Evolutionary conservation across 805 yeast genomes (phyloP).

Genomic region (Saturnispora gosingensis): DNA sequence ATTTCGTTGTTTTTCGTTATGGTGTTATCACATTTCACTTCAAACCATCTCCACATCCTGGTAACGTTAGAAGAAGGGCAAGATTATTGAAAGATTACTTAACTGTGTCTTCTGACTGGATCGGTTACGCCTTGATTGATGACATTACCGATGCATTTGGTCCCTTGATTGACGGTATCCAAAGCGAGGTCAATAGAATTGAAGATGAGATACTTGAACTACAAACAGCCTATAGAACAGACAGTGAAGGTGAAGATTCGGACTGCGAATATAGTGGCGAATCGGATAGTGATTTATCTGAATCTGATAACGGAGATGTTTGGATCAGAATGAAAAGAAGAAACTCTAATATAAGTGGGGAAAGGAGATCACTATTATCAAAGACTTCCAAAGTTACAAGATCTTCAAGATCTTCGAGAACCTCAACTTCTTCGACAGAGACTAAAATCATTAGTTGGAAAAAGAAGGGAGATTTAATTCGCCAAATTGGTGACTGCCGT

Average conservation of each 20-base stretch:
- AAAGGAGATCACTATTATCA: slow-evolving; percentile 14
- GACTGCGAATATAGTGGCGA: slow-evolving; percentile 36
- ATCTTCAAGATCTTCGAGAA: slow-evolving; percentile 16
- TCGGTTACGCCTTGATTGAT: slow-evolving; percentile 91
- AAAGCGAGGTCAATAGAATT: slow-evolving; percentile 87
- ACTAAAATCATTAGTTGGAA: slow-evolving; percentile 62
- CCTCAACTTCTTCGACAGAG: slow-evolving; percentile 30
- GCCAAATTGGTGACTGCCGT: slow-evolving; percentile 92
- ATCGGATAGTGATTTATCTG: slow-evolving; percentile 21
- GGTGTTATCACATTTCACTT: slow-evolving; percentile 93
- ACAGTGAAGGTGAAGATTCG: slow-evolving; percentile 35
- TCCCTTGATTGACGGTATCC: slow-evolving; percentile 90
- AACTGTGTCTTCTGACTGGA: slow-evolving; percentile 92
- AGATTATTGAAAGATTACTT: slow-evolving; percentile 79
- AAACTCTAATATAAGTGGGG: slow-evolving; percentile 22
- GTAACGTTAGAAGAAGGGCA: slow-evolving; percentile 90
- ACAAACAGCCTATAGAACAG: slow-evolving; percentile 58
- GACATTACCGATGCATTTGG: slow-evolving; percentile 97
- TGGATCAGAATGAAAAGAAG: slow-evolving; percentile 25
- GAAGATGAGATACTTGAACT: slow-evolving; percentile 84
- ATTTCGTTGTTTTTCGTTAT: slow-evolving; percentile 81
- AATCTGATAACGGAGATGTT: slow-evolving; percentile 31
- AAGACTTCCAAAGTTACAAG: slow-evolving; percentile 12
- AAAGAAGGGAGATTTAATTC: slow-evolving; percentile 86
- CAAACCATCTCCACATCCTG: slow-evolving; percentile 92